Evolutionary conservation across 352 stramenopile species (phyloP).

Genomic region (Pilasporangium apinafurcum): DNA sequence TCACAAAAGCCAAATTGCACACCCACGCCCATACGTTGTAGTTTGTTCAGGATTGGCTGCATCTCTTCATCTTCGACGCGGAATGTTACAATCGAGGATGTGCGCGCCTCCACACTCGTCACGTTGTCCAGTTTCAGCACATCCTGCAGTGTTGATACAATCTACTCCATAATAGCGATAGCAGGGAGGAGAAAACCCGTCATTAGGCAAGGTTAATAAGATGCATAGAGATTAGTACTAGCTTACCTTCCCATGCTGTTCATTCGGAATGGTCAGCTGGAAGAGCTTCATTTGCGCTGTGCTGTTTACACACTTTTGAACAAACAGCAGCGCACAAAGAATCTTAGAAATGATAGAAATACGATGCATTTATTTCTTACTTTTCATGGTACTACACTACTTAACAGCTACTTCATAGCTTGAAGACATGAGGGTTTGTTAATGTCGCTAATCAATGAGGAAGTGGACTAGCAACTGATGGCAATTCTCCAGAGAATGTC

Average conservation of each 20-base stretch:
- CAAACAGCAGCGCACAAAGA: no score
- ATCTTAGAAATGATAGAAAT: no score
- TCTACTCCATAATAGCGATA: constrained; percentile 13
- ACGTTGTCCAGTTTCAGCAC: constrained; percentile 80
- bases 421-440: no score
- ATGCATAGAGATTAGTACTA: background rate
- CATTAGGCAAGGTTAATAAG: background rate
- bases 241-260: constrained; percentile 66
- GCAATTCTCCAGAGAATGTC: no score
- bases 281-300: constrained; percentile 75
- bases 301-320: background rate
- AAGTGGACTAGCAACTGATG: no score
- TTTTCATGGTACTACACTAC: no score
- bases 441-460: no score
- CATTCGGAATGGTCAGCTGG: constrained; percentile 82
- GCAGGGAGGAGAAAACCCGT: background rate
- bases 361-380: no score
- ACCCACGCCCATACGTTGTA: constrained; percentile 75
- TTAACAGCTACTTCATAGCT: no score
- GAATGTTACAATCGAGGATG: constrained; percentile 84
- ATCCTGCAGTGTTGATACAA: constrained; percentile 76
- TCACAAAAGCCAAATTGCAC: constrained; percentile 86
- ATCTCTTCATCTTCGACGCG: constrained; percentile 81
- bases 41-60: constrained; percentile 75
- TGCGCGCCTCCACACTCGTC: constrained; percentile 78